Base-by-base conservation (phyloP, 2,329 filamentous ascomycete genomes). In the Trichoderma sp. region DNA sequence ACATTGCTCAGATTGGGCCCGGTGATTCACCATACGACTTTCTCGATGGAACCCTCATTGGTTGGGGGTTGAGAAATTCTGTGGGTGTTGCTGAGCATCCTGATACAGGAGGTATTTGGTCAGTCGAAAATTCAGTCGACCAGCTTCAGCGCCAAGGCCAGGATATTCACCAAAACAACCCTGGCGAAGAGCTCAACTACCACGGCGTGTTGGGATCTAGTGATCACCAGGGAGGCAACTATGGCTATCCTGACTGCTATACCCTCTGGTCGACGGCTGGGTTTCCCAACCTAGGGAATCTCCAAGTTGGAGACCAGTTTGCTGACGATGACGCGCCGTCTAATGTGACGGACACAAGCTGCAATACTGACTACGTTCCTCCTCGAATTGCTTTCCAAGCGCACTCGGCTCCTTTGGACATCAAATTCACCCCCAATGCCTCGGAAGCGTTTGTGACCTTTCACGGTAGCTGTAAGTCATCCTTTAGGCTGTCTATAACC, bases 101-200 rank as follows among this genome's bases (percentile, higher is more conserved):
- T 1, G 71, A 76, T 5, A 83, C 83, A 1, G 87, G 87, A 24
- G 85, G 83, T 21, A 83, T 89, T 72, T 89, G 85, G 82, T 84
- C 83, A 21, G 90, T 94, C 8, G 92, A 94, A 80, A 94, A 94
- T 80, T 91, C 88, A 2, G 89, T 89, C 9, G 91, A 93, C 79
- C 80, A 91, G 47, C 83, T 93, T 18, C 80, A 81, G 15, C 85
- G 91, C 36, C 80, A 85, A 62, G 87, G 86, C 11, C 75, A 84
- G n/a, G 89, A 92, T 73, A 86, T 93, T 58, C 89, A 92, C 75
- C 79, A 88, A 73, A 84, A 92, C 76, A 94, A 94, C 76, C 92
- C 92, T 0, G 92, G 86, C 18, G 92, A 94, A 77, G 90, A 94
- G 80, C 81, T 94, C 79, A 93, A 94, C 80, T 93, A 88, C 78